A percentile compares a stretch with the other conserved stretches of the same genome.
These are phyloP conservation scores for Sporisorium exsertum DNA, from an alignment of 1,284 basidiomycete species.

Conservation along the genomic window DNA sequence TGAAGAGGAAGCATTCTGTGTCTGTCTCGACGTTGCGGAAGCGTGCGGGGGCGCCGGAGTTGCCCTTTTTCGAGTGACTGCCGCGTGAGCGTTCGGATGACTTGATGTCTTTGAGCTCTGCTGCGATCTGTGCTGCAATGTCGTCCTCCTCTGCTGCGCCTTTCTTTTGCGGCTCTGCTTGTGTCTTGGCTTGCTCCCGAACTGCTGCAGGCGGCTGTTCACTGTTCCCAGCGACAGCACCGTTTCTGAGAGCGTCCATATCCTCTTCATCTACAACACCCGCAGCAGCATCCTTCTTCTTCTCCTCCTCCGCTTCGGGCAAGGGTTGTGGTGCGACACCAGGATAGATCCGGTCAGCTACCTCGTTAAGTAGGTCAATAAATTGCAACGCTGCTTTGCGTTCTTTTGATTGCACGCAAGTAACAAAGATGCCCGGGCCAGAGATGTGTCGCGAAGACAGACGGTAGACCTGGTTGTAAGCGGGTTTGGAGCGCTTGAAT, in stretches of 20 bases:
- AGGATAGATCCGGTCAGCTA: slow-evolving; percentile 53
- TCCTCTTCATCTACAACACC: slow-evolving; percentile 28
- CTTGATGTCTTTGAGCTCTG: slow-evolving; percentile 55
- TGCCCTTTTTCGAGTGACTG: background rate
- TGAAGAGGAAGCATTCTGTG: slow-evolving; percentile 54
- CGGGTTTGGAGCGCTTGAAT: slow-evolving; percentile 23
- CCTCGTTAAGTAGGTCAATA: slow-evolving; percentile 58
- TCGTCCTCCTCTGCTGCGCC: slow-evolving; percentile 36
- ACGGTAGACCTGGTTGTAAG: slow-evolving; percentile 41
- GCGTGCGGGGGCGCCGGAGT: background rate
- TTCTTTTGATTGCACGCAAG: slow-evolving; percentile 59
- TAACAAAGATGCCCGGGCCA: slow-evolving; percentile 61
- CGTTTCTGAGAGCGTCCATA: slow-evolving; percentile 56
- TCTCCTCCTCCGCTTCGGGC: slow-evolving; percentile 1
- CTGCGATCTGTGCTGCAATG: slow-evolving; percentile 61
- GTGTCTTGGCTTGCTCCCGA: background rate
- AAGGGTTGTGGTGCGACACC: slow-evolving; percentile 35
- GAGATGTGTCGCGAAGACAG: slow-evolving; percentile 38
- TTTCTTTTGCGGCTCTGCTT: background rate
- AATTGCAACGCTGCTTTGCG: slow-evolving; percentile 64
- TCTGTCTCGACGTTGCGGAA: slow-evolving; percentile 52
- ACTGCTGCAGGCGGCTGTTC: background rate
- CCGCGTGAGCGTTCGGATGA: slow-evolving; percentile 22
- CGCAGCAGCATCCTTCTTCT: background rate
- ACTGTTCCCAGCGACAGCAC: slow-evolving; percentile 8